A percentile compares a stretch with the other conserved stretches of the same genome.
phyloP scores from a whole-genome alignment of 1,139 yeast species.

The Debaryomyces subglobosus region DNA sequence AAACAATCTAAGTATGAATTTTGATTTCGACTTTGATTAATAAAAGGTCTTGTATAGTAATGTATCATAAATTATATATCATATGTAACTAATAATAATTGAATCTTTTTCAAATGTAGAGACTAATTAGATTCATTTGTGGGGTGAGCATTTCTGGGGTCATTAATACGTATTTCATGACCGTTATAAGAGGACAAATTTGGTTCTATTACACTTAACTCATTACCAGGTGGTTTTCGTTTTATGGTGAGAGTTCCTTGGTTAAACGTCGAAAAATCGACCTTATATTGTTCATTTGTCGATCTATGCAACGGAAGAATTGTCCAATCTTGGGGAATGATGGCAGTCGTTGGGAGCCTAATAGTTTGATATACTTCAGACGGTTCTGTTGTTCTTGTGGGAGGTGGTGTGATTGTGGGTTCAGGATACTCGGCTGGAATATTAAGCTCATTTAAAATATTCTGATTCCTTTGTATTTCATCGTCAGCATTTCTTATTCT shows the following conservation, averaged over 20 bases:
- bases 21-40: constrained; percentile 6
- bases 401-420: constrained; percentile 1
- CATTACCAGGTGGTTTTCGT: constrained; percentile 2
- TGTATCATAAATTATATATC: background rate
- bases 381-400: constrained; percentile 6
- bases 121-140: background rate
- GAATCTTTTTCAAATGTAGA: background rate
- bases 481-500: background rate
- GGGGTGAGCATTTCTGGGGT: background rate
- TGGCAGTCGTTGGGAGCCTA: constrained; percentile 27
- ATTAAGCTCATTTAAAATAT: constrained; percentile 6
- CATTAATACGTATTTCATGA: background rate
- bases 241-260: constrained; percentile 20
- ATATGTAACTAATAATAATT: background rate
- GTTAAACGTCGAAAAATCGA: constrained; percentile 21
- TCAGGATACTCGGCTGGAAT: constrained; percentile 8
- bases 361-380: constrained; percentile 23
- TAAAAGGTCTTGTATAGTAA: background rate
- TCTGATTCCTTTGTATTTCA: background rate
- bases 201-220: constrained; percentile 8
- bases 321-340: constrained; percentile 41
- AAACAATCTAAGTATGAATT: constrained; percentile 2
- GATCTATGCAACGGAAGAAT: constrained; percentile 28
- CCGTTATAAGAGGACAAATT: background rate
- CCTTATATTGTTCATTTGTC: constrained; percentile 20